Evolutionary conservation across 768 basidiomycete genomes (phyloP), one percentile per base, ranked within the genome.

Genomic region (Exidia glandulosa): DNA sequence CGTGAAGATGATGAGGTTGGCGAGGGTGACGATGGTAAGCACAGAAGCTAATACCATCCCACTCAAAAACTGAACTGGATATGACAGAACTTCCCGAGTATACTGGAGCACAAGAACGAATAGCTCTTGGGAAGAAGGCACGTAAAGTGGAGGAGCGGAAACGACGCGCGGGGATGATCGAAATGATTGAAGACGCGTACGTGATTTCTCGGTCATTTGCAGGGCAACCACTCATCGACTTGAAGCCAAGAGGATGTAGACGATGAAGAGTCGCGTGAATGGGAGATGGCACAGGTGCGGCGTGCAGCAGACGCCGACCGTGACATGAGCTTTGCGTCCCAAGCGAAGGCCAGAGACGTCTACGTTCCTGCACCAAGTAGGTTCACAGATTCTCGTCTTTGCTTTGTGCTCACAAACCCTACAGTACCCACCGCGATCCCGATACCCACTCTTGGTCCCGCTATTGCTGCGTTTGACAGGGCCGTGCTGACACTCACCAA

Each of bases 1-100:
- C 76, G 91, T 56, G 91, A 94, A 71, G 91, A 94, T 41, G 91
- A 94, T 69, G 89, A 94, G 63, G 69, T 90, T 2, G 91, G 91
- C 12, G 89, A 93, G 68, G 90, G 85, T 2, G 91, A 93, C 37
- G 91, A 94, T 63, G 91, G 91, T 90, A 65, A 45, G 80, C 69
- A 23, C n/a, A 2, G 16, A 32, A 23, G 29, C 32, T 52, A 3
- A 36, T 16, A 7, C 34, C 16, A 19, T 14, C 3, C 16, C 25
- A 16, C 25, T 30, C 36, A 14, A 29, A 12, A 12, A 27, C 30
- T 23, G 33, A 32, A 23, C 3, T 57, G 19, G 14, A 50, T 54
- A 57, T 13, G 33, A n/a, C 16, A 6, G 45, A 19, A 33, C 7
- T 0, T 16, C 86, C 91, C 4, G 90, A 92, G 67, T 94, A 85